Conservation (phyloP, 495 filamentous ascomycete species). For the Daldinia bambusicola region DNA sequence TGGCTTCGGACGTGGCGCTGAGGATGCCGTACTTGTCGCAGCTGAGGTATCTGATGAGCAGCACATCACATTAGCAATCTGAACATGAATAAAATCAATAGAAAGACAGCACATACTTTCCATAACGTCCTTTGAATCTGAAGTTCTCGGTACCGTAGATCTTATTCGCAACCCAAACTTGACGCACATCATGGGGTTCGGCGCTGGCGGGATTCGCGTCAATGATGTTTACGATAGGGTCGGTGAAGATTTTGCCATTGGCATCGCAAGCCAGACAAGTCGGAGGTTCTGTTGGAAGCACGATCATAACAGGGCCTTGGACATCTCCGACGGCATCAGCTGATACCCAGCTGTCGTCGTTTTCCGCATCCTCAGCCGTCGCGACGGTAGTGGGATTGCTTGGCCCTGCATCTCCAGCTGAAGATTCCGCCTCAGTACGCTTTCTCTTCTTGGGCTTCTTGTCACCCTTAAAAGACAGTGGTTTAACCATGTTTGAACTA, state of each 20-base stretch:
- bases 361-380: constrained; percentile 57
- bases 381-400: constrained; percentile 49
- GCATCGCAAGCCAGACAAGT: constrained; percentile 84
- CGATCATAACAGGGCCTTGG: constrained; percentile 83
- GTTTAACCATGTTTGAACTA: constrained; percentile 70
- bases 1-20: constrained; percentile 79
- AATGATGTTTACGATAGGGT: constrained; percentile 81
- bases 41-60: constrained; percentile 67
- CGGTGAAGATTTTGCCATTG: constrained; percentile 83
- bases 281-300: constrained; percentile 73
- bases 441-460: constrained; percentile 95
- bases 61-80: constrained; percentile 54
- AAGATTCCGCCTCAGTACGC: constrained; percentile 59
- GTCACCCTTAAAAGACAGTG: constrained; percentile 95
- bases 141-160: constrained; percentile 83
- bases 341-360: constrained; percentile 90
- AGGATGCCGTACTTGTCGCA: constrained; percentile 86
- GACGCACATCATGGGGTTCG: constrained; percentile 92
- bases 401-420: constrained; percentile 50
- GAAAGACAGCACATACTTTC: constrained; percentile 65
- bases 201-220: constrained; percentile 80
- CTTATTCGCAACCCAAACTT: constrained; percentile 92
- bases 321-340: constrained; percentile 80
- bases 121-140: constrained; percentile 89
- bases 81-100: not conserved